Percentiles rank a stretch among this genome's conserved stretches.
Conservation (phyloP, 176 grass and related monocot genomes). For the Aegilops speltoides region DNA sequence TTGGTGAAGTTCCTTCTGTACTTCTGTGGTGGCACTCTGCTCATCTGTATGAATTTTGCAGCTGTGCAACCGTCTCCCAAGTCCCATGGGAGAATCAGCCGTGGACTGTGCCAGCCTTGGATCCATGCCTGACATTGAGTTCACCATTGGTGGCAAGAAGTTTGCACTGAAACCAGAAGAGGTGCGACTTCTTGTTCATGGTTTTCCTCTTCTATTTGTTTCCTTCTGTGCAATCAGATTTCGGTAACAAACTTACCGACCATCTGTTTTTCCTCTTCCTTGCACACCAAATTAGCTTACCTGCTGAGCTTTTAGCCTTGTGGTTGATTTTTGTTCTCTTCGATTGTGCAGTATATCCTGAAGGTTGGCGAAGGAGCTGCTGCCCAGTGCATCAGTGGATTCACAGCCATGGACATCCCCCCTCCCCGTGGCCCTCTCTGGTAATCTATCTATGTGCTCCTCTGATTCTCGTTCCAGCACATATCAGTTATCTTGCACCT, state of each 20-base stretch:
- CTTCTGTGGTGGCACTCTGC: not conserved
- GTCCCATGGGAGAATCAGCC: slow-evolving; percentile 94
- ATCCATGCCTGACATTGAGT: slow-evolving; percentile 66
- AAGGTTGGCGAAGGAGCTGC: slow-evolving; percentile 68
- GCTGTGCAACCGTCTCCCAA: slow-evolving; percentile 82
- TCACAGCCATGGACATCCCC: slow-evolving; percentile 78
- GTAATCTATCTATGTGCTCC: slow-evolving; percentile 27
- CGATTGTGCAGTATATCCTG: slow-evolving; percentile 67
- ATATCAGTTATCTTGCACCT: not conserved
- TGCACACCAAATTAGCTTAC: not conserved
- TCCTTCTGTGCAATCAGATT: not conserved
- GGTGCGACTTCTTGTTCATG: slow-evolving; percentile 28
- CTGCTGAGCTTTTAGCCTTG: not conserved
- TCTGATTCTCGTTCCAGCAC: not conserved
- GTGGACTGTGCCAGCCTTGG: slow-evolving; percentile 65
- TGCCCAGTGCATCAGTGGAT: slow-evolving; percentile 95
- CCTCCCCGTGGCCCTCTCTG: slow-evolving; percentile 89
- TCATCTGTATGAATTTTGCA: slow-evolving; percentile 32
- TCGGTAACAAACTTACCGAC: not conserved
- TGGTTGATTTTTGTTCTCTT: not conserved
- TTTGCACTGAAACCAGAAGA: slow-evolving; percentile 66
- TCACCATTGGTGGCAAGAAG: slow-evolving; percentile 68
- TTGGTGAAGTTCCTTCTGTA: not conserved
- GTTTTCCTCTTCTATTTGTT: not conserved
- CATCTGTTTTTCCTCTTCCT: not conserved